These are phyloP conservation scores for Leavenworthia alabamica DNA, from an alignment of 345 rosid species.

Conservation along the genomic window DNA sequence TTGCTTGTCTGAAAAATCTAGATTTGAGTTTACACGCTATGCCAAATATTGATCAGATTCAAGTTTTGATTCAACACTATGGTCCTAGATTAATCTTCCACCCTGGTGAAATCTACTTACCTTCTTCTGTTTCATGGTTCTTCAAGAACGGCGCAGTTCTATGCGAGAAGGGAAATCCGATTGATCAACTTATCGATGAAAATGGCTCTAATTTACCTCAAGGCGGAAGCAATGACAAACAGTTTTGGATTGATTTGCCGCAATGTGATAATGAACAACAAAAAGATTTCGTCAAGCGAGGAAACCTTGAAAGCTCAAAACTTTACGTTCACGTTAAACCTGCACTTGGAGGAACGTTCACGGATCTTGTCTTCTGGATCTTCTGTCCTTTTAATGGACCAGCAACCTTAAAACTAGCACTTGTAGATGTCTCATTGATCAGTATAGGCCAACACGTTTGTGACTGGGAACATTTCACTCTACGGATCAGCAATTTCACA, in stretches of 20 bases:
- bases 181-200: constrained; percentile 40
- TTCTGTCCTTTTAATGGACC: constrained; percentile 92
- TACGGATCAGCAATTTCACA: constrained; percentile 69
- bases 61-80: constrained; percentile 53
- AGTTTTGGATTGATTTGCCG: constrained; percentile 83
- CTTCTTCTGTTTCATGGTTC: constrained; percentile 33
- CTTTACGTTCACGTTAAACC: constrained; percentile 80
- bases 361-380: constrained; percentile 81
- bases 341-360: constrained; percentile 75
- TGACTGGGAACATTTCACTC: constrained; percentile 97
- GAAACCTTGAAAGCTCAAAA: constrained; percentile 62
- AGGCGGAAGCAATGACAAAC: constrained; percentile 57
- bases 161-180: constrained; percentile 34
- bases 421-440: constrained; percentile 38
- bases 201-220: constrained; percentile 63
- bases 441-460: constrained; percentile 77
- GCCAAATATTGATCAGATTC: constrained; percentile 71
- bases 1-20: constrained; percentile 59
- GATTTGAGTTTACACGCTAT: constrained; percentile 51
- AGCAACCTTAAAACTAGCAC: constrained; percentile 62
- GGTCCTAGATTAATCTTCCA: constrained; percentile 67
- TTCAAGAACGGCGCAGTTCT: constrained; percentile 54
- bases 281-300: constrained; percentile 38
- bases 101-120: constrained; percentile 41
- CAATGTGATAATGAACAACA: constrained; percentile 48